Base-by-base conservation (phyloP, 495 filamentous ascomycete species). In the Halenospora varia region DNA sequence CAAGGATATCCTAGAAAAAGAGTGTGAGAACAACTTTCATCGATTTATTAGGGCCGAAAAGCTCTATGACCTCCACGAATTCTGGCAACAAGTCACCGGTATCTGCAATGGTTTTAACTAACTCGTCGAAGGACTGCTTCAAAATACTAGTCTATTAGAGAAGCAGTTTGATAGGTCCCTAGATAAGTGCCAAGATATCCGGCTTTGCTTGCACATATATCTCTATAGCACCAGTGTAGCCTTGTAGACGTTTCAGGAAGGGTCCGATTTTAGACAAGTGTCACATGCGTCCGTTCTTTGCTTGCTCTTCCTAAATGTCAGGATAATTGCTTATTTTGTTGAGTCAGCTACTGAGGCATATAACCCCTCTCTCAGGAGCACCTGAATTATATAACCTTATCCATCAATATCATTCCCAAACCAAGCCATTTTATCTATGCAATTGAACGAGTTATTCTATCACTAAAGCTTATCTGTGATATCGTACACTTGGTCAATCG, bases 1-100 rank as follows among this genome's bases (percentile, higher is more conserved):
- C 66, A n/a, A 72, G 60, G 18, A 72, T 65, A 56, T 72, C 69
- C 29, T 62, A 54, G 48, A 63, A 72, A 42, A 71, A 69, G n/a
- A 72, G 60, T 45, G 40, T 56, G 10, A 72, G 50, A 24, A 65
- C 59, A 54, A 63, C 26, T 39, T 62, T 61, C 26, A 71, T 54
- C 0, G 42, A 40, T 3, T 56, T 48, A 47, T 66, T 68, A 24
- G 44, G 22, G 19, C 58, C 45, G 45, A 61, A 61, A 6, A 61
- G 42, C 15, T 35, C 19, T 10, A 26, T 23, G 20, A 61, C 46
- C 45, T 55, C 45, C 35, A 25, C 1, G 46, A 51, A 57, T 40
- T 66, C 2, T 51, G 63, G 63, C 15, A 66, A 25, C 18, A 42
- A 15, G 20, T 52, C 19, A 9, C 63, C 63, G 22, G 63, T 55